Conservation (phyloP, 78 protist species). For the Speleostelium caveatum region DNA sequence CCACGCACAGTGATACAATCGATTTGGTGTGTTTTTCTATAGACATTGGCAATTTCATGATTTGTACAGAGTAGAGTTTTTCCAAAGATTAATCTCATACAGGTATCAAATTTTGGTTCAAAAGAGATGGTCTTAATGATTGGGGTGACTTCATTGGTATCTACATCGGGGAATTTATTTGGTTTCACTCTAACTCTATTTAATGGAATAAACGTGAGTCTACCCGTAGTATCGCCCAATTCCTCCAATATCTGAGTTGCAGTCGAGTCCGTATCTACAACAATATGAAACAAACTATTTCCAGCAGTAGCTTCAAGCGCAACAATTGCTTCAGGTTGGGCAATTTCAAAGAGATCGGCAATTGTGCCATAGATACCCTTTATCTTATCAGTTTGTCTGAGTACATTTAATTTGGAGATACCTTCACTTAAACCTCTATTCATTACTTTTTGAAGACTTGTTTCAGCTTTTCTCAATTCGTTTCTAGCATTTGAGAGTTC, state of each 20-base stretch:
- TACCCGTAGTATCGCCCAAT: slow-evolving; percentile 83
- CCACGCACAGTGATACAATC: slow-evolving; percentile 96
- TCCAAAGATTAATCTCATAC: slow-evolving; percentile 90
- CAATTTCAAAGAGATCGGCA: slow-evolving; percentile 88
- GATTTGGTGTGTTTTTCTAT: slow-evolving; percentile 38
- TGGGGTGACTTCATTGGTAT: neutral
- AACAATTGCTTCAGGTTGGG: slow-evolving; percentile 35
- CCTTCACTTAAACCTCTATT: slow-evolving; percentile 42
- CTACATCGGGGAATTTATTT: neutral
- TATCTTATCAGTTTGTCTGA: slow-evolving; percentile 39
- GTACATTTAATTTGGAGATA: slow-evolving; percentile 5
- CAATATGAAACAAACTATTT: slow-evolving; percentile 93
- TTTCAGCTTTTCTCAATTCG: slow-evolving; percentile 29
- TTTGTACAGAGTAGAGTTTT: slow-evolving; percentile 79
- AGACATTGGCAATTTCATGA: slow-evolving; percentile 80
- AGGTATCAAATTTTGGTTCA: slow-evolving; percentile 25
- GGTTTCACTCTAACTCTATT: slow-evolving; percentile 33
- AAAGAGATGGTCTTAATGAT: slow-evolving; percentile 1
- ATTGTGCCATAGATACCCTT: slow-evolving; percentile 95
- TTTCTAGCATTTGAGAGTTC: neutral
- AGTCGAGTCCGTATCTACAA: slow-evolving; percentile 93
- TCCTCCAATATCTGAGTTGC: slow-evolving; percentile 64
- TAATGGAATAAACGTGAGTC: slow-evolving; percentile 97
- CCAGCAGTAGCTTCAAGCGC: slow-evolving; percentile 96
- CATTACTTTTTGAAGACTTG: slow-evolving; percentile 22